Conservation (phyloP, 257 asterid genomes). For the Mitragyna speciosa region DNA sequence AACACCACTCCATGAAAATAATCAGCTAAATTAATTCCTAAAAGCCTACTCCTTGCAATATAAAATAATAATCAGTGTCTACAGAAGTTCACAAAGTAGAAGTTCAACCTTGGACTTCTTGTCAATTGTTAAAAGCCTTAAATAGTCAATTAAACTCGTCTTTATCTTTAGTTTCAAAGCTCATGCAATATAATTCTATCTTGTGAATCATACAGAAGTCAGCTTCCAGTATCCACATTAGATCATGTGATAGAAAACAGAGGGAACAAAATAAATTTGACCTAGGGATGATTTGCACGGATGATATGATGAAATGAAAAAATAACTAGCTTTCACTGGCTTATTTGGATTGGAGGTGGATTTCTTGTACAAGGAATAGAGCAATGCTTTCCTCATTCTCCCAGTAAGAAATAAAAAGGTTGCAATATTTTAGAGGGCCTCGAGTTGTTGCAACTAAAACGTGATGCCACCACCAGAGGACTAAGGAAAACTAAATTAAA, state of each 20-base stretch:
- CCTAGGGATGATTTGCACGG: no score
- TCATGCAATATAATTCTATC: background rate
- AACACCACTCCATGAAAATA: background rate
- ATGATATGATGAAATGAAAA: no score
- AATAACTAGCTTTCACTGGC: no score
- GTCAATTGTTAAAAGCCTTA: background rate
- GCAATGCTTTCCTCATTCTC: no score
- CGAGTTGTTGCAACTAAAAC: no score
- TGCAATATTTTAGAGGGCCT: no score
- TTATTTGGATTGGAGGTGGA: no score
- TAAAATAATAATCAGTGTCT: background rate
- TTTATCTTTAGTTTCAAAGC: background rate
- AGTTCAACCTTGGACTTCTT: background rate
- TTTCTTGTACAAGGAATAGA: no score
- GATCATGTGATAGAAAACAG: background rate
- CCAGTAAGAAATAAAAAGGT: no score
- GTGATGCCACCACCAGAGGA: no score
- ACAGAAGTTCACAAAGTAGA: background rate
- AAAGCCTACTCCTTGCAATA: background rate
- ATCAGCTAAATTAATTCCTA: background rate
- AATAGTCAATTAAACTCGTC: background rate
- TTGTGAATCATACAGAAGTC: background rate
- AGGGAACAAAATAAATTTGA: background rate
- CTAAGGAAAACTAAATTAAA: no score
- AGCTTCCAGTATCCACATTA: background rate